Conservation (phyloP, 2,329 filamentous ascomycete genomes). For the Aspergillus sp. region DNA sequence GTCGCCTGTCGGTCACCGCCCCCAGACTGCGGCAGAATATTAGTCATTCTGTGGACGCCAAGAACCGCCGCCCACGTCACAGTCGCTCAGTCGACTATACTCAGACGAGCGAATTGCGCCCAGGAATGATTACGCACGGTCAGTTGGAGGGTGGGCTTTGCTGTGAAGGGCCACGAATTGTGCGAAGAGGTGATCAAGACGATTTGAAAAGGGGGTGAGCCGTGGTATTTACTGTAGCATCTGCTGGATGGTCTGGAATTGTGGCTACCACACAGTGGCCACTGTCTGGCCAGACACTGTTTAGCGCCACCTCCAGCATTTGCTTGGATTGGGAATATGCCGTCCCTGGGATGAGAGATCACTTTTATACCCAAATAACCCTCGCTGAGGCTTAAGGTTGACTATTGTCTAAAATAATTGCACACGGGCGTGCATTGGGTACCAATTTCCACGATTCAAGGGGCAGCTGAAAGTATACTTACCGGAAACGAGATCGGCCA, state of each 20-base stretch:
- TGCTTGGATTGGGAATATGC: background rate
- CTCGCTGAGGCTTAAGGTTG: background rate
- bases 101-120: background rate
- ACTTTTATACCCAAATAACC: background rate
- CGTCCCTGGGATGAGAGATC: background rate
- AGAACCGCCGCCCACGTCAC: slow-evolving; percentile 17
- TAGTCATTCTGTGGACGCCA: slow-evolving; percentile 12
- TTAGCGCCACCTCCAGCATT: background rate
- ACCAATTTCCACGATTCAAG: slow-evolving; percentile 4
- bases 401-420: background rate
- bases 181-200: background rate
- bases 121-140: background rate
- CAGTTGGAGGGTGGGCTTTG: background rate
- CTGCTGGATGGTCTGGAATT: background rate
- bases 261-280: background rate
- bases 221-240: background rate
- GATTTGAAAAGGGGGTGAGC: background rate
- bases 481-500: slow-evolving; percentile 15
- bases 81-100: background rate
- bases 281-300: background rate
- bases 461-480: slow-evolving; percentile 11
- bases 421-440: background rate
- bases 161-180: background rate
- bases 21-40: background rate
- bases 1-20: slow-evolving; percentile 8